Evolutionary conservation across 164 flowering plant genomes (phyloP), one percentile per base, ranked within the genome.

Genomic region (Magnolia changhungtana): DNA sequence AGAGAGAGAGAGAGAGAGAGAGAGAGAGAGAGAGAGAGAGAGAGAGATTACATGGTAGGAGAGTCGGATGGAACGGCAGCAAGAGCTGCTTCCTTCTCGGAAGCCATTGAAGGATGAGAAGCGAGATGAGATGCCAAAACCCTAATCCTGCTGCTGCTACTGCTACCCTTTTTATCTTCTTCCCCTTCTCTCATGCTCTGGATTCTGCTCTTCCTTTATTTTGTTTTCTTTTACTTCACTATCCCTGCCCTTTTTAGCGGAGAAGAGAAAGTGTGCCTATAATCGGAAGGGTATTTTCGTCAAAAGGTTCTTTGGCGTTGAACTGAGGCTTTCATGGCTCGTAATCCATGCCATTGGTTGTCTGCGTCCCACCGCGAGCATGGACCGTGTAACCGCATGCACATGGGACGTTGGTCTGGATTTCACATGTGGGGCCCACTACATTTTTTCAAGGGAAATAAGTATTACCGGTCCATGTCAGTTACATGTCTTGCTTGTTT

Each of bases 1-100:
- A 31, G 20, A 72, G 18, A 50, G 8, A 74, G 73, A 37, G 63
- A 64, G 52, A 52, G 10, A 8, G 49, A 55, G n/a, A 50, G 58
- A 8, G 11, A 50, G 16, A 55, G 0, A 20, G 50, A 75, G 50
- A 51, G n/a, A 50, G 14, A 21, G 10, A 49, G 21, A 31, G 20
- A 72, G 18, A 50, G 63, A 23, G n/a, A 63, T 24, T 51, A 75
- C 77, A 75, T 67, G 65, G 77, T 67, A 2, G 77, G 77, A 68
- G 72, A 51, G 55, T 75, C 72, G 13, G 63, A 51, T 5, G 77
- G 65, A 75, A 31, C 61, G 61, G 61, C 61, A 55, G 66, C 66
- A 18, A 75, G 77, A 52, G 77, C 77, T 52, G 77, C 77, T 9
- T 75, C 72, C 23, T 75, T 75, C 72, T 75, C 77, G 24, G 77